Evolutionary conservation across 305 asterid species (phyloP), one percentile per base, ranked within the genome.

Genomic region (Withania somnifera): DNA sequence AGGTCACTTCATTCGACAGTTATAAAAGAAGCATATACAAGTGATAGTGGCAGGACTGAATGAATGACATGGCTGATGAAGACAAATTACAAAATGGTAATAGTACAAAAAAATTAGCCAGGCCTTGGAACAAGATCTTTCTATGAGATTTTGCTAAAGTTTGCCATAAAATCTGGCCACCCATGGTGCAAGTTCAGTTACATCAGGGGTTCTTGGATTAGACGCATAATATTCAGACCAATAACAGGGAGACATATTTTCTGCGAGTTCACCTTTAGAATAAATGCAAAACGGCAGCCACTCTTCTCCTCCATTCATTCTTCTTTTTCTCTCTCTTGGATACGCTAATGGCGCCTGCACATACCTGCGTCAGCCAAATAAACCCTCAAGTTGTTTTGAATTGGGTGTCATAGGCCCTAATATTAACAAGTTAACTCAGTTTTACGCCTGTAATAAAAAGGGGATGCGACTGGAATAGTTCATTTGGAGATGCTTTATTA

Each of bases 341-440:
- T 94, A 94, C 7, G 97, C 97, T 69, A 93, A 86, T n/a, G 97
- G 98, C 3, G 95, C 93, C 88, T 93, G 97, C 63, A 91, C 92
- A 50, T 93, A 93, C 91, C 98, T 94, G 90, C 89, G 86, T 76
- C 53, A 80, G 50, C 20, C 38, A 56, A 34, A 30, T 13, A 30
- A n/a, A n/a, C 11, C 3, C 71, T 24, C 58, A n/a, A 61, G 3
- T 4, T 76, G 17, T 47, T 47, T 47, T 3, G 17, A 47, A 47
- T 47, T 42, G 50, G 50, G 53, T 47, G 6, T 47, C 15, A 13
- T 13, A 13, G 17, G 53, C 26, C 14, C 14, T 54, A 54, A 8
- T 14, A 19, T 54, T n/a, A 54, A n/a, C 24, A 53, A 42, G 13
- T 42, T 8, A 42, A 56, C 63, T 56, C 28, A 5, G n/a, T 10